Base-by-base conservation (phyloP, 2,329 filamentous ascomycete genomes). In the Cladosporium sp. region DNA sequence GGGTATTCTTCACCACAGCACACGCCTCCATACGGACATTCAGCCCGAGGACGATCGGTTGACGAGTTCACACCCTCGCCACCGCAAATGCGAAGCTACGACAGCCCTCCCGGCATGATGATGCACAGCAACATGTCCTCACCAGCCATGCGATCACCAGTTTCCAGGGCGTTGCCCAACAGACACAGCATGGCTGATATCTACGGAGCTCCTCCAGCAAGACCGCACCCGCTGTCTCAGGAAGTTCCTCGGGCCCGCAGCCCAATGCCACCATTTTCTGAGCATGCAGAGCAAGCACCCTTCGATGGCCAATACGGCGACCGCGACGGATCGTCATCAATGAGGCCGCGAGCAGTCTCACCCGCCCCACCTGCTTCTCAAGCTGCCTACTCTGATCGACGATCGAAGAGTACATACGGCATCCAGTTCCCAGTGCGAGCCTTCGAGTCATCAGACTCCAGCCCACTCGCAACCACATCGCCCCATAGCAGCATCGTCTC, bases 381-480 rank as follows among this genome's bases (percentile, higher is more conserved):
- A 37, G 57, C 58, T 31, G 56, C 58, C 3, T 49, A 58, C 28
- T 52, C 53, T 14, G 51, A 59, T 28, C 43, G 53, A 8, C 52
- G 57, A 14, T 44, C 61, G 8, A 55, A 58, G 31, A 66, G 55
- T 52, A 52, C 60, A 37, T 68, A 66, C 53, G 62, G 57, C 49
- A 57, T 68, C 11, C 65, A 66, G 44, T 59, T 59, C 44, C 65
- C 65, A 19, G 62, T 68, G 10, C 61, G 63, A 37, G 61, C 63
- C 2, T 64, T 65, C 35, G 66, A 66, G 32, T 64, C 64, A 4
- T 61, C 62, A 11, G 63, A 67, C 51, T 54, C 57, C 3, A 78
- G 72, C 42, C 77, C 77, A 11, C 68, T 65, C 7, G 65, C 45
- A 53, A 68, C 38, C 57, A 66, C 58, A 56, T 65, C 31, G 51